Evolutionary conservation across 2,329 filamentous ascomycete species (phyloP).

Genomic region (Cryphonectria parasitica): DNA sequence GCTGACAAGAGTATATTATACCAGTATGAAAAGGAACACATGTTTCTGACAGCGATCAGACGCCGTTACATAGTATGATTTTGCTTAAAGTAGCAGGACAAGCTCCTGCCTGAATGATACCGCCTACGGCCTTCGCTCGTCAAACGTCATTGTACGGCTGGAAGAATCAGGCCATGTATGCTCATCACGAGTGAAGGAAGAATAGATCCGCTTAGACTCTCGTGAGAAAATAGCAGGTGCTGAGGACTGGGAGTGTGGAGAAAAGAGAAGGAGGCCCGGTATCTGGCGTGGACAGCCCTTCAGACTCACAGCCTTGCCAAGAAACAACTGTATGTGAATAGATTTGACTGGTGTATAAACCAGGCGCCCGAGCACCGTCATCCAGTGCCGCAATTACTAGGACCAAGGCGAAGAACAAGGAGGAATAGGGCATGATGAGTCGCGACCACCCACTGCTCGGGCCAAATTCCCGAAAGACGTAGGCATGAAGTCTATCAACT

Average conservation of each 20-base stretch:
- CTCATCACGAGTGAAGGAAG: slow-evolving; percentile 30
- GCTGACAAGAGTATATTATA: not conserved
- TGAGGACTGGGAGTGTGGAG: no score
- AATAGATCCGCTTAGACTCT: slow-evolving; percentile 19
- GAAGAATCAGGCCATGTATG: slow-evolving; percentile 40
- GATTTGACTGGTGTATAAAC: not conserved
- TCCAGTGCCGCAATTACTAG: no score
- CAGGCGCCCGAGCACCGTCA: not conserved
- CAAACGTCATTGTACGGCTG: slow-evolving; percentile 42
- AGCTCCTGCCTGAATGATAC: slow-evolving; percentile 41
- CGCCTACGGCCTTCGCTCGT: slow-evolving; percentile 38
- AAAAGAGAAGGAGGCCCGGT: not conserved
- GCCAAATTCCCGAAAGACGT: not conserved
- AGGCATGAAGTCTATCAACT: not conserved
- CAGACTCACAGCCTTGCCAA: not conserved
- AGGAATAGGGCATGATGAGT: not conserved
- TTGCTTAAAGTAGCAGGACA: slow-evolving; percentile 51
- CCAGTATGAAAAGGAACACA: slow-evolving; percentile 20
- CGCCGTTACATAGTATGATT: not conserved
- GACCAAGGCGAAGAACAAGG: not conserved
- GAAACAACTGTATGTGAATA: no score
- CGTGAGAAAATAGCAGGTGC: not conserved
- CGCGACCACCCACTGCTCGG: not conserved
- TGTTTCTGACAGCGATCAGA: not conserved
- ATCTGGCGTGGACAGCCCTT: not conserved